These are phyloP conservation scores for Trichopus zeylanicus DNA, from an alignment of 116 monocot species.

Conservation along the genomic window DNA sequence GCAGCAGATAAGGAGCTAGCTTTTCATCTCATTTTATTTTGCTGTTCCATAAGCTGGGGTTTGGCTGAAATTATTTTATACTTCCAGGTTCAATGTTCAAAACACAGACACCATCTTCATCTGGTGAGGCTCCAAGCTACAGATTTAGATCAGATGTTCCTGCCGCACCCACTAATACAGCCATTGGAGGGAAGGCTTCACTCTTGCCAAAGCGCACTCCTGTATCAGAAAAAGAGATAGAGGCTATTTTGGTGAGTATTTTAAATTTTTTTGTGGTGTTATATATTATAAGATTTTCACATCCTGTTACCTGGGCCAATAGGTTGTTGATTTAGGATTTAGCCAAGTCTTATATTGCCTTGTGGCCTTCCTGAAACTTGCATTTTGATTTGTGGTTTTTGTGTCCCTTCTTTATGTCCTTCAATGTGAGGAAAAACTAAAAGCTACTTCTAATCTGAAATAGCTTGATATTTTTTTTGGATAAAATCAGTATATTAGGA, in stretches of 20 bases:
- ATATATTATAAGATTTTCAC: not conserved
- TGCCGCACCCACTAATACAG: constrained; percentile 44
- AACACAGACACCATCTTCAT: constrained; percentile 16
- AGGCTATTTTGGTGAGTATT: constrained; percentile 51
- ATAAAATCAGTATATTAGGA: too few species aligned
- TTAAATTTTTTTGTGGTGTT: not conserved
- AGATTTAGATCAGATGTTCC: constrained; percentile 60
- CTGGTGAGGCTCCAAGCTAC: constrained; percentile 23
- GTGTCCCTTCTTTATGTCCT: too few species aligned
- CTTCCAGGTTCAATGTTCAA: constrained; percentile 15
- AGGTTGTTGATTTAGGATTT: too few species aligned
- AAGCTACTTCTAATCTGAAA: too few species aligned
- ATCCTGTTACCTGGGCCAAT: not conserved
- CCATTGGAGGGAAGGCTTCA: constrained; percentile 58
- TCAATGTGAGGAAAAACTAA: too few species aligned
- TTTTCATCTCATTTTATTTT: too few species aligned
- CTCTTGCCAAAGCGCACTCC: constrained; percentile 61
- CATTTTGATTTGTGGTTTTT: not conserved
- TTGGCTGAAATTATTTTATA: too few species aligned
- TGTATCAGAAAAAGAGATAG: constrained; percentile 55
- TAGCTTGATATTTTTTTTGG: too few species aligned
- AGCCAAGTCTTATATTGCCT: not conserved
- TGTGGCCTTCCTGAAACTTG: not conserved
- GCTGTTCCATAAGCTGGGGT: too few species aligned
- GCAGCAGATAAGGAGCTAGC: too few species aligned